A percentile compares a stretch with the other conserved stretches of the same genome.
phyloP scores from a whole-genome alignment of 148 eudicot species.

The Nepenthes gracilis region DNA sequence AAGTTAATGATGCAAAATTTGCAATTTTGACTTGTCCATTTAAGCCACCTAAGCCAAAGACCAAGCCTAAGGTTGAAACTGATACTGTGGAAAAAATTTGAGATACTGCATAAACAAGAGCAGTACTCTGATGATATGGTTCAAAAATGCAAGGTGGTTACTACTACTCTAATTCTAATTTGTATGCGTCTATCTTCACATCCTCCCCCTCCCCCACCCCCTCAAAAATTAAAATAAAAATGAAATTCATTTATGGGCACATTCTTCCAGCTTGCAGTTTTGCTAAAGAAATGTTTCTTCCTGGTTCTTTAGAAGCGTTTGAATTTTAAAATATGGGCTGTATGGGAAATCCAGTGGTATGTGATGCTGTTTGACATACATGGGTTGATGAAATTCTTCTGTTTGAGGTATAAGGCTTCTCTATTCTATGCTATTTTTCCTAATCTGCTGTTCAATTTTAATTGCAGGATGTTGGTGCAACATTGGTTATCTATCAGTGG shows the following conservation, averaged over 20 bases:
- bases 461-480: slow-evolving; percentile 90
- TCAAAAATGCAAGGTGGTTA: slow-evolving; percentile 72
- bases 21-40: slow-evolving; percentile 96
- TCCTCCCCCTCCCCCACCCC: neutral
- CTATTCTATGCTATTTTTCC: neutral
- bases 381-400: neutral
- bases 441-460: neutral
- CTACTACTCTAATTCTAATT: slow-evolving; percentile 4
- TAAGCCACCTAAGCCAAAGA: slow-evolving; percentile 99
- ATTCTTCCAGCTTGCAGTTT: no score
- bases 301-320: no score
- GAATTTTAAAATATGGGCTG: no score
- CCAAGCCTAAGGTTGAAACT: slow-evolving; percentile 99
- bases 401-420: neutral
- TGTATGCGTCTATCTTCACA: neutral
- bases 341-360: no score
- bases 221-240: no score
- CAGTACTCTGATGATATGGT: slow-evolving; percentile 97
- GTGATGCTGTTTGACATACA: no score
- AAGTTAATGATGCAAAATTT: slow-evolving; percentile 74
- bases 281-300: no score
- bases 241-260: no score
- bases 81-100: slow-evolving; percentile 91
- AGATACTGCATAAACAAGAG: slow-evolving; percentile 82
- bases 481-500: slow-evolving; percentile 97